Evolutionary conservation across 164 flowering plant genomes (phyloP), one percentile per base, ranked within the genome.

Genomic region (Protea cynaroides): DNA sequence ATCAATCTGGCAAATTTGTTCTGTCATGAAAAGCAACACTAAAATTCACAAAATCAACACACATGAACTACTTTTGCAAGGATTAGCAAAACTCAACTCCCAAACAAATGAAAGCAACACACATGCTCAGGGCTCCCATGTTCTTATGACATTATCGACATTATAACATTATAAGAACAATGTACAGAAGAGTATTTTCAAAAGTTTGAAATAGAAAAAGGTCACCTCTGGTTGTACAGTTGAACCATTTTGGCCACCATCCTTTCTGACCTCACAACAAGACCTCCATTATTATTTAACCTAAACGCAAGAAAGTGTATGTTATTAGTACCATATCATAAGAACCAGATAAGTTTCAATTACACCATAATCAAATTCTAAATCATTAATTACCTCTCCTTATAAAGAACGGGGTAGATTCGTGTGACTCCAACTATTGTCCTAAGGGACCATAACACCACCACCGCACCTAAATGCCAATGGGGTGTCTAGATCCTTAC

Each of bases 331-430:
- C 54, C 18, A 66, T 10, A 59, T 3, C 58, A 17, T 21, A 62
- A 29, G 21, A 23, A 50, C 17, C 37, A 37, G 5, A 18, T 15
- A 25, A 51, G 3, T 53, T 40, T 3, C 10, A 17, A 51, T 15
- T 22, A 58, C 25, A 66, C 51, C 12, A 49, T 19, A 23, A 59
- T n/a, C 13, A 25, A 40, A 21, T 25, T 10, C 43, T 38, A 57
- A 59, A 36, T 59, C 14, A 8, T 40, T 8, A 8, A 12, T 40
- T 70, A 92, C 99, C 86, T 92, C 77, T 95, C 99, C 74, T 77
- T 84, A 73, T 86, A 90, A 7, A 95, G 87, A 64, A 90, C 71
- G 65, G 99, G 99, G 74, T 95, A 95, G 57, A 88, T 79, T 58
- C 97, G 79, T 68, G 80, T 75, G 34, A 95, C 72, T 65, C 96